Conservation (phyloP, 345 rosid genomes). For the Eucalyptus pauciflora region DNA sequence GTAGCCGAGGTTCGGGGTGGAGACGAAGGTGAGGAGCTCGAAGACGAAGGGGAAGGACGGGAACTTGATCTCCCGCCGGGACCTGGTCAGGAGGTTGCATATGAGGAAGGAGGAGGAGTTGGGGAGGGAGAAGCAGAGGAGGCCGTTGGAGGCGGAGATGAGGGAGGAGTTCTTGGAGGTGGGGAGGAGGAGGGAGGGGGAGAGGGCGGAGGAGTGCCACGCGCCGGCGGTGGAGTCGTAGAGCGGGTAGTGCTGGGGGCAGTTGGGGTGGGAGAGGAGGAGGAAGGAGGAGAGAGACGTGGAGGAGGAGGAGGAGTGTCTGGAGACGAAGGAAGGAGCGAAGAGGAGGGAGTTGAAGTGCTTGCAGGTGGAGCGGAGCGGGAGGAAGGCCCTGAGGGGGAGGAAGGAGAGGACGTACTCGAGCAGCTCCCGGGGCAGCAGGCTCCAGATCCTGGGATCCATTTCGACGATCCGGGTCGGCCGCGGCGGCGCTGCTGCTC, state of each 20-base stretch:
- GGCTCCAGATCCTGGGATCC: slow-evolving; percentile 84
- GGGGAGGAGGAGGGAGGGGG: slow-evolving; percentile 13
- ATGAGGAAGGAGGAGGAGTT: slow-evolving; percentile 36
- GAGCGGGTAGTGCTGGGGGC: slow-evolving; percentile 28
- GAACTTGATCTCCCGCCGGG: slow-evolving; percentile 40
- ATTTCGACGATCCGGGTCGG: background rate
- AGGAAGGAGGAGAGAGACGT: slow-evolving; percentile 48
- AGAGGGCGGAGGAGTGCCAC: slow-evolving; percentile 49
- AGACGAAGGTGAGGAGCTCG: slow-evolving; percentile 50
- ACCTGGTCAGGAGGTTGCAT: slow-evolving; percentile 52
- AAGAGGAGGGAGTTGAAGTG: slow-evolving; percentile 42
- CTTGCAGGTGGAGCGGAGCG: slow-evolving; percentile 55
- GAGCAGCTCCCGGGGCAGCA: slow-evolving; percentile 52
- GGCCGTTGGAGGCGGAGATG: slow-evolving; percentile 60
- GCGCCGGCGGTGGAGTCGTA: slow-evolving; percentile 38
- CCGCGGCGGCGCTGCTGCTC: background rate
- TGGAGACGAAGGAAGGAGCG: slow-evolving; percentile 52
- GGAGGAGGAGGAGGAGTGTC: slow-evolving; percentile 10
- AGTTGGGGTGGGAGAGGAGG: slow-evolving; percentile 72
- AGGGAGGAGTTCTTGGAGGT: slow-evolving; percentile 16
- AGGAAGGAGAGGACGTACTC: slow-evolving; percentile 48
- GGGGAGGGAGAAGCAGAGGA: slow-evolving; percentile 53
- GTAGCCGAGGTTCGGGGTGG: slow-evolving; percentile 30
- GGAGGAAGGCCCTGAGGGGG: slow-evolving; percentile 46
- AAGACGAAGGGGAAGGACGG: slow-evolving; percentile 56